Evolutionary conservation across 805 yeast genomes (phyloP).

Genomic region (Clavispora fructus): DNA sequence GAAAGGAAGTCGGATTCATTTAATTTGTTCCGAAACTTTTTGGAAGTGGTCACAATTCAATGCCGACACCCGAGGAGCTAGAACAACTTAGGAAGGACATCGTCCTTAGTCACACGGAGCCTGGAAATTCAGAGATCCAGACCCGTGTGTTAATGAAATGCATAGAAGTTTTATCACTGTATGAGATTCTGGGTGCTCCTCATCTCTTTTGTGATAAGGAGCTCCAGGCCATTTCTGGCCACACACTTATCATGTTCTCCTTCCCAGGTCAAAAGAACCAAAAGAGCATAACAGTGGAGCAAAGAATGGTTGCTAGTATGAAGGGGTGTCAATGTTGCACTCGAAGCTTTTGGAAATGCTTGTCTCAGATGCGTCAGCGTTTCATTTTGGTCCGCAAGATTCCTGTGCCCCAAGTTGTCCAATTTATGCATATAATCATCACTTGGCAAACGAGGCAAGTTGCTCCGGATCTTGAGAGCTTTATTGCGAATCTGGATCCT

Average conservation of each 20-base stretch:
- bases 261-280: conserved; percentile 37
- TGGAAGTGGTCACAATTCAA: neutral
- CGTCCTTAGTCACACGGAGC: conserved; percentile 18
- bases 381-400: conserved; percentile 49
- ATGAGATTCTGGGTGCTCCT: conserved; percentile 8
- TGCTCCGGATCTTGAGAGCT: conserved; percentile 1
- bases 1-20: neutral
- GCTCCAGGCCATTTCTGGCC: conserved; percentile 45
- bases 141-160: conserved; percentile 22
- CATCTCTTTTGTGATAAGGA: conserved; percentile 57
- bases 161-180: conserved; percentile 13
- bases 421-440: conserved; percentile 26
- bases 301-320: conserved; percentile 40
- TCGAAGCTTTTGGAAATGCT: conserved; percentile 46
- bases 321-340: conserved; percentile 52
- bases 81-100: conserved; percentile 22
- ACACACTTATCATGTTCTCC: conserved; percentile 56
- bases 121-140: conserved; percentile 25
- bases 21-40: too few species aligned
- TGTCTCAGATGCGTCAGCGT: conserved; percentile 45
- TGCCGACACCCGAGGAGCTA: neutral
- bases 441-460: conserved; percentile 32
- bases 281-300: conserved; percentile 27
- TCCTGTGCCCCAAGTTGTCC: conserved; percentile 22
- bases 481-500: conserved; percentile 2